Evolutionary conservation across 2,329 filamentous ascomycete genomes (phyloP).

Genomic region (Fusarium sp.): DNA sequence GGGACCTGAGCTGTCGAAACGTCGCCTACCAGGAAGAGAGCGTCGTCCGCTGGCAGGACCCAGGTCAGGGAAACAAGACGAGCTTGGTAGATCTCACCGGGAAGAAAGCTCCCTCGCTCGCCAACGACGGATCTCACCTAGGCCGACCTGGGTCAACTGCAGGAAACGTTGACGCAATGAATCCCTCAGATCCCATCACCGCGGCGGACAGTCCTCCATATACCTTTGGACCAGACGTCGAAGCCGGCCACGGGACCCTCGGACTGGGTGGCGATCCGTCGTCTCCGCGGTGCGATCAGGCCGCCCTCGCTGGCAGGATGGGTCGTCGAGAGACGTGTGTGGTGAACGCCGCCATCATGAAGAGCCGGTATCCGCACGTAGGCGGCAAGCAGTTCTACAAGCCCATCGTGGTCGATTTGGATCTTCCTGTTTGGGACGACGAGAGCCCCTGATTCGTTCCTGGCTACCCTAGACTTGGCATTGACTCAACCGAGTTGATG

Average conservation of each 20-base stretch:
- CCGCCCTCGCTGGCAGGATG: constrained; percentile 55
- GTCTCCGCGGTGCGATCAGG: constrained; percentile 56
- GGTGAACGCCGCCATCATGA: constrained; percentile 83
- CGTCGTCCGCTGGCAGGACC: constrained; percentile 68
- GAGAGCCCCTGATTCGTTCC: constrained; percentile 19
- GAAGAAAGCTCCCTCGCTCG: constrained; percentile 54
- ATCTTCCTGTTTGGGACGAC: constrained; percentile 67
- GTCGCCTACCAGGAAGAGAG: constrained; percentile 58
- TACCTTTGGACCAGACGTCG: constrained; percentile 21
- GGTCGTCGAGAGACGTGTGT: constrained; percentile 77
- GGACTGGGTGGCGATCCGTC: constrained; percentile 56
- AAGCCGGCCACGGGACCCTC: constrained; percentile 39
- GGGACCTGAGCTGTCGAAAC: constrained; percentile 61
- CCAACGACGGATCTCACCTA: constrained; percentile 60
- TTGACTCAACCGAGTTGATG: constrained; percentile 33
- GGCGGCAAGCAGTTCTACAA: constrained; percentile 77
- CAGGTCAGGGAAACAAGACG: constrained; percentile 66
- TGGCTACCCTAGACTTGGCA: constrained; percentile 32
- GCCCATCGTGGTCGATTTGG: constrained; percentile 85
- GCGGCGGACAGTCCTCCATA: constrained; percentile 9
- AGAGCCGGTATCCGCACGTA: constrained; percentile 72
- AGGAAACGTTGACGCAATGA: constrained; percentile 8
- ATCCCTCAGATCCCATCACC: neutral
- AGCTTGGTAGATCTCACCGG: constrained; percentile 72
- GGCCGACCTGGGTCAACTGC: constrained; percentile 7